Evolutionary conservation across 139 green algal genomes (phyloP).

Genomic region (Nannochloris sp.): DNA sequence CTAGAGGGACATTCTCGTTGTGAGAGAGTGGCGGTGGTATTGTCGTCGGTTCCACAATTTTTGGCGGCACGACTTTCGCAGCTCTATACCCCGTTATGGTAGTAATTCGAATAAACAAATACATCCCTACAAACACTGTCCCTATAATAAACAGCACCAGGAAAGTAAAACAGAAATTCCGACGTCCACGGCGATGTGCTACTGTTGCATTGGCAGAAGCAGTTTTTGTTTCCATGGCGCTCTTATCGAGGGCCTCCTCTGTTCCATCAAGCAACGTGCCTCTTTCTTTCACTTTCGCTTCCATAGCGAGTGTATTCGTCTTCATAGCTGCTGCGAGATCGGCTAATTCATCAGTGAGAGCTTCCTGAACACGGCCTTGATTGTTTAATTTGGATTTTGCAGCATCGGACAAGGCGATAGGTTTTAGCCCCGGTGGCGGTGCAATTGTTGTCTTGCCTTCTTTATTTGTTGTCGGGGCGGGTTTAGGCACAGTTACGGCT

Average conservation of each 20-base stretch:
- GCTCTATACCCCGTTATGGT: slow-evolving; percentile 2
- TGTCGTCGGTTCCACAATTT: too few species aligned
- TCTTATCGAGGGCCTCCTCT: slow-evolving; percentile 31
- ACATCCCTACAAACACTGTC: slow-evolving; percentile 31
- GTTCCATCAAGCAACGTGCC: slow-evolving; percentile 29
- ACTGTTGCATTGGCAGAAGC: background rate
- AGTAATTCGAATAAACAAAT: slow-evolving; percentile 37
- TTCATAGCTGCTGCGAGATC: slow-evolving; percentile 34
- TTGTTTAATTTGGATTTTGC: background rate
- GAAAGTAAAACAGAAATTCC: slow-evolving; percentile 34
- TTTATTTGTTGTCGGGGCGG: background rate
- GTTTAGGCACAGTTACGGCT: background rate
- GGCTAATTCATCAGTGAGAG: slow-evolving; percentile 42
- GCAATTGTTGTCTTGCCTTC: background rate
- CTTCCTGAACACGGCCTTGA: slow-evolving; percentile 25
- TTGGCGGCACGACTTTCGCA: too few species aligned
- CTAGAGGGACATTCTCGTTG: too few species aligned
- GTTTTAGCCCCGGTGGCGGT: background rate
- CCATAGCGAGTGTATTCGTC: slow-evolving; percentile 34
- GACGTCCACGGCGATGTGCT: background rate
- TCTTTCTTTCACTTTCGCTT: slow-evolving; percentile 20
- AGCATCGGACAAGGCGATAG: background rate
- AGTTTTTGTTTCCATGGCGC: slow-evolving; percentile 9
- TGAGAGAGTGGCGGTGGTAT: too few species aligned
- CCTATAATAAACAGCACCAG: slow-evolving; percentile 33